Evolutionary conservation across 176 grass and related monocot genomes (phyloP).

Genomic region (Juncus effusus): DNA sequence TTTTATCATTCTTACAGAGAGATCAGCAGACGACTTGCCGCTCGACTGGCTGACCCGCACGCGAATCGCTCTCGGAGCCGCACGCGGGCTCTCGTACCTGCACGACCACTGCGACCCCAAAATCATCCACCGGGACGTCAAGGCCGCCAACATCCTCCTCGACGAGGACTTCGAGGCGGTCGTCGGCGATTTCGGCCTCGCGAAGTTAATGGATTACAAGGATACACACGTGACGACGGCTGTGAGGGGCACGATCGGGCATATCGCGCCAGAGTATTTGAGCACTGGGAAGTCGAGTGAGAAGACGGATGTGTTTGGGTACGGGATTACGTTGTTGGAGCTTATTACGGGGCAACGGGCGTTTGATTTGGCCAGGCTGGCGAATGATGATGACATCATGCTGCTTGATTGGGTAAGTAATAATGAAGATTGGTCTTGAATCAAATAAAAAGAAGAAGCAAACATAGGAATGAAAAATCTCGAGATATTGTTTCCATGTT

Average conservation of each 20-base stretch:
- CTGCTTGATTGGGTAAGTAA: slow-evolving; percentile 71
- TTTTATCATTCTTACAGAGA: slow-evolving; percentile 38
- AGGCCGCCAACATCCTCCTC: slow-evolving; percentile 67
- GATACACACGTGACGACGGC: slow-evolving; percentile 76
- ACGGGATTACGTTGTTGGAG: slow-evolving; percentile 76
- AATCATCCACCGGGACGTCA: slow-evolving; percentile 81
- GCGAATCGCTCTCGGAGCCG: slow-evolving; percentile 60
- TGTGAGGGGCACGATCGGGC: slow-evolving; percentile 57
- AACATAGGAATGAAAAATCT: too few species aligned
- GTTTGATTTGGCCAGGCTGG: slow-evolving; percentile 58
- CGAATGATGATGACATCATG: slow-evolving; percentile 72
- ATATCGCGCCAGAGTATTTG: slow-evolving; percentile 71
- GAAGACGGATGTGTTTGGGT: slow-evolving; percentile 76
- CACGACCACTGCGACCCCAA: slow-evolving; percentile 88
- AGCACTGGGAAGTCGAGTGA: slow-evolving; percentile 64
- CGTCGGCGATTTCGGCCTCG: slow-evolving; percentile 67
- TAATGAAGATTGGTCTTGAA: too few species aligned
- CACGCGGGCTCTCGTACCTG: slow-evolving; percentile 63
- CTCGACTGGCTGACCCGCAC: slow-evolving; percentile 55
- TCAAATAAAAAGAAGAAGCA: too few species aligned
- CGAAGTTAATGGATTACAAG: slow-evolving; percentile 78
- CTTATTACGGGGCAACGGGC: slow-evolving; percentile 75
- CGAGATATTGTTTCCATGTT: too few species aligned
- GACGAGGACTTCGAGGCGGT: slow-evolving; percentile 69
- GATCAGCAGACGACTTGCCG: slow-evolving; percentile 35